A percentile compares a stretch with the other conserved stretches of the same genome.
These are phyloP conservation scores for Phylloporus sp. DNA, from an alignment of 768 basidiomycete species.

Conservation along the genomic window DNA sequence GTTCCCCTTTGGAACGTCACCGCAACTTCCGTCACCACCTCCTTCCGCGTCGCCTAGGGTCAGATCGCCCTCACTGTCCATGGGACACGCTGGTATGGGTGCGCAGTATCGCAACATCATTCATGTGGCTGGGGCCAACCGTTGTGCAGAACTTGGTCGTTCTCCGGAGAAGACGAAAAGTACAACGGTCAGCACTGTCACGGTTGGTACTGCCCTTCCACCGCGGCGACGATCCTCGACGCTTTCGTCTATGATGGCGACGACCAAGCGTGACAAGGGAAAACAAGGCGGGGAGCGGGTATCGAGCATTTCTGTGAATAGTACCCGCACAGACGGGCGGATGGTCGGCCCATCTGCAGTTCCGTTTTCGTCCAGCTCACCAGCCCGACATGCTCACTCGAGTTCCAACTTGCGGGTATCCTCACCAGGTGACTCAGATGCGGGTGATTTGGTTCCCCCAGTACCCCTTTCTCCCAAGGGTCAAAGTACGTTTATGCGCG, in stretches of 20 bases:
- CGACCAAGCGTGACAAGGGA: slow-evolving; percentile 6
- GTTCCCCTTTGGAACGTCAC: not conserved
- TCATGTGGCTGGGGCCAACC: slow-evolving; percentile 9
- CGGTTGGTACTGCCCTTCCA: slow-evolving; percentile 11
- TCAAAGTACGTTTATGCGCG: slow-evolving; percentile 29
- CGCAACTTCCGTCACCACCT: slow-evolving; percentile 25
- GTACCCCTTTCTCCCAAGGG: slow-evolving; percentile 23
- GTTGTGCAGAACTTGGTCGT: slow-evolving; percentile 1
- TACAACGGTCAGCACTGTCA: slow-evolving; percentile 24
- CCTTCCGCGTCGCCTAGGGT: slow-evolving; percentile 19
- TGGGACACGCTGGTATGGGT: not conserved
- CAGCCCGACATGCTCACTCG: slow-evolving; percentile 23
- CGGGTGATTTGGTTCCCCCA: not conserved
- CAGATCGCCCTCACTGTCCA: slow-evolving; percentile 11
- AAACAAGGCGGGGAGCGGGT: slow-evolving; percentile 1
- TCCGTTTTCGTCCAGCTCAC: not conserved
- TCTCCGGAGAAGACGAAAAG: slow-evolving; percentile 7
- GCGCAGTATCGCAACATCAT: slow-evolving; percentile 22
- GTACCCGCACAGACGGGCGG: not conserved
- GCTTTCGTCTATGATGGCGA: slow-evolving; percentile 9
- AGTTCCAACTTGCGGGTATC: slow-evolving; percentile 24
- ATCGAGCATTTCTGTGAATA: not conserved
- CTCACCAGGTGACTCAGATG: slow-evolving; percentile 13
- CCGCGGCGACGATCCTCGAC: slow-evolving; percentile 28
- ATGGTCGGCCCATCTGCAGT: not conserved